Base-by-base conservation (phyloP, 805 yeast genomes). In the Candida sanyiensis region DNA sequence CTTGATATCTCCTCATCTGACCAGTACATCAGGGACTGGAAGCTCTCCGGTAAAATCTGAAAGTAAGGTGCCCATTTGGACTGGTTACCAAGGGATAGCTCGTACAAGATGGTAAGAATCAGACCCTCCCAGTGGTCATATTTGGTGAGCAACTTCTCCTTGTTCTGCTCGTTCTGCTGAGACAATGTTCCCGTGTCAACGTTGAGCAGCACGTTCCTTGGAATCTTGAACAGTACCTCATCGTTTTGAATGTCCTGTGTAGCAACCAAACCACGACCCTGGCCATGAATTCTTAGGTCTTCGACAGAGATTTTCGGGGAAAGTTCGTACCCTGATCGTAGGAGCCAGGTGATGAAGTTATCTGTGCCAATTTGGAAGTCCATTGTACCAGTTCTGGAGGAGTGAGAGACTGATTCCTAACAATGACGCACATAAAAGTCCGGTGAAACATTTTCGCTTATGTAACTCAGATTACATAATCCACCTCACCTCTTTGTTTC, bases 11-110 rank as follows among this genome's bases (percentile, higher is more conserved):
- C 93, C 0, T 67, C 69, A 0, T 74, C 75, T 2, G 46, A 45
- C 97, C 98, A 90, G 52, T 77, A 86, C 77, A 88, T 83, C 42
- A 88, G 71, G 25, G 80, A 80, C 51, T 79, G 70, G 58, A 82
- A 76, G 12, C 53, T 45, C 3, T 48, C 54, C 0, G 97, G 97
- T 28, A 90, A 65, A 0, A 89, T 75, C 16, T 73, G 63, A 41
- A 88, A 75, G 58, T 90, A 90, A 1, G 77, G 70, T 37, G 55
- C 58, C 95, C 96, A 90, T 23, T 60, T 63, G 28, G 85, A 74
- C 4, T 61, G 43, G 1, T 59, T 61, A 4, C 69, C 67, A 24
- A 70, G 49, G 29, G 66, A 62, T 36, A 70, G 55, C 50, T 84
- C 94, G 50, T 77, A 80, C 35, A 80, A 62, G 46, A 90, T 65